phyloP scores from a whole-genome alignment of 2,329 filamentous ascomycete species.

The Apiospora arundinis region DNA sequence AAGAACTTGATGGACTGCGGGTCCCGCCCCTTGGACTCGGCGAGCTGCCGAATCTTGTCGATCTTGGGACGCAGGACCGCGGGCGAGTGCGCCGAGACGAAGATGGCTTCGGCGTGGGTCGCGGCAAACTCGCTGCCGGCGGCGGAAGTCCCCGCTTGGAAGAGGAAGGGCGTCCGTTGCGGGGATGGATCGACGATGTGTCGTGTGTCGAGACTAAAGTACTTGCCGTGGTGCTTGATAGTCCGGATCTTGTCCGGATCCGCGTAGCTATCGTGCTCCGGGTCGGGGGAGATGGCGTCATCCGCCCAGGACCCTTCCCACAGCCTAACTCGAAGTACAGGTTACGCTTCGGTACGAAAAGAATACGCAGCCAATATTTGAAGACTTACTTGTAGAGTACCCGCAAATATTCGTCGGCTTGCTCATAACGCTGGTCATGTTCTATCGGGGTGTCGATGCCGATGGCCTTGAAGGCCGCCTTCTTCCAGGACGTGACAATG shows the following conservation, averaged over 20 bases:
- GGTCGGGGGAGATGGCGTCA: slow-evolving; percentile 61
- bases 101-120: slow-evolving; percentile 65
- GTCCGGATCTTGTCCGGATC: slow-evolving; percentile 64
- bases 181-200: slow-evolving; percentile 61
- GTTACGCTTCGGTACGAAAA: no score
- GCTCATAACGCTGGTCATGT: slow-evolving; percentile 66
- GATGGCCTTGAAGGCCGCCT: slow-evolving; percentile 67
- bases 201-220: slow-evolving; percentile 51
- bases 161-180: slow-evolving; percentile 62
- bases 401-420: slow-evolving; percentile 67
- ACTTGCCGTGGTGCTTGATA: slow-evolving; percentile 67
- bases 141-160: slow-evolving; percentile 64
- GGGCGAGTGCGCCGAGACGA: slow-evolving; percentile 61
- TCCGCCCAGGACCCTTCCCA: slow-evolving; percentile 64
- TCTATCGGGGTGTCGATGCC: slow-evolving; percentile 62
- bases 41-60: slow-evolving; percentile 57
- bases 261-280: slow-evolving; percentile 60
- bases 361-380: no score
- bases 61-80: slow-evolving; percentile 56
- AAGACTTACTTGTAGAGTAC: slow-evolving; percentile 64
- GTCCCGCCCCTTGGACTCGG: slow-evolving; percentile 58
- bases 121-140: slow-evolving; percentile 63
- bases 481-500: slow-evolving; percentile 62
- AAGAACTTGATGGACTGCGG: slow-evolving; percentile 64
- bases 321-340: slow-evolving; percentile 41